These are phyloP conservation scores for Globisporangium viniferum DNA, from an alignment of 352 stramenopile genomes.

Conservation along the genomic window DNA sequence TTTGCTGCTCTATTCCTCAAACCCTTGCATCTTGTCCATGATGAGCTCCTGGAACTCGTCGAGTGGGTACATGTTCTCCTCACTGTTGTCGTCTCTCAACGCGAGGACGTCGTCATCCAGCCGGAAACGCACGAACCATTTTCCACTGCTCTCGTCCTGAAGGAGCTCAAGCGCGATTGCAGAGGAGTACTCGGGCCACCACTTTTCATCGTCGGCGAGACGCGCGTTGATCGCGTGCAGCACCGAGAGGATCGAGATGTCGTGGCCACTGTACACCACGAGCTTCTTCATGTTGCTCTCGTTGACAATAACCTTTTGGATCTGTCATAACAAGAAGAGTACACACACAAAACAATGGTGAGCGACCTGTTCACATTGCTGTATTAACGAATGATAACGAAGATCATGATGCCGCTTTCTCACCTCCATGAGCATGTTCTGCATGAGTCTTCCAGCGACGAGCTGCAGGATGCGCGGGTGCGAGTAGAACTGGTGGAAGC, in stretches of 20 bases:
- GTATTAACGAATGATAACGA: not conserved
- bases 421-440: slow-evolving; percentile 55
- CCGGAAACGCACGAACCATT: slow-evolving; percentile 54
- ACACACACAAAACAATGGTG: not conserved
- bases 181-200: slow-evolving; percentile 75
- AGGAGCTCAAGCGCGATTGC: slow-evolving; percentile 66
- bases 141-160: slow-evolving; percentile 42
- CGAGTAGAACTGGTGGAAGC: slow-evolving; percentile 83
- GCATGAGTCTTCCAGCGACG: slow-evolving; percentile 57
- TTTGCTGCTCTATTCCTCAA: slow-evolving; percentile 3
- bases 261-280: slow-evolving; percentile 79
- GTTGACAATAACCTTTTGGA: slow-evolving; percentile 35
- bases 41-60: slow-evolving; percentile 48
- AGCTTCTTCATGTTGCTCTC: slow-evolving; percentile 47
- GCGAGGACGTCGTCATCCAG: slow-evolving; percentile 46
- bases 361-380: not conserved
- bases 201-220: slow-evolving; percentile 41
- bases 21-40: slow-evolving; percentile 21
- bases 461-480: slow-evolving; percentile 61
- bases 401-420: not conserved
- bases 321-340: slow-evolving; percentile 18
- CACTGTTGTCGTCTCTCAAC: slow-evolving; percentile 16
- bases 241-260: slow-evolving; percentile 75
- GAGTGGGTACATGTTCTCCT: slow-evolving; percentile 22
- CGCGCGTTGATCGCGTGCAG: slow-evolving; percentile 56